Conservation (phyloP, 164 flowering plant species). For the Aristolochia californica region DNA sequence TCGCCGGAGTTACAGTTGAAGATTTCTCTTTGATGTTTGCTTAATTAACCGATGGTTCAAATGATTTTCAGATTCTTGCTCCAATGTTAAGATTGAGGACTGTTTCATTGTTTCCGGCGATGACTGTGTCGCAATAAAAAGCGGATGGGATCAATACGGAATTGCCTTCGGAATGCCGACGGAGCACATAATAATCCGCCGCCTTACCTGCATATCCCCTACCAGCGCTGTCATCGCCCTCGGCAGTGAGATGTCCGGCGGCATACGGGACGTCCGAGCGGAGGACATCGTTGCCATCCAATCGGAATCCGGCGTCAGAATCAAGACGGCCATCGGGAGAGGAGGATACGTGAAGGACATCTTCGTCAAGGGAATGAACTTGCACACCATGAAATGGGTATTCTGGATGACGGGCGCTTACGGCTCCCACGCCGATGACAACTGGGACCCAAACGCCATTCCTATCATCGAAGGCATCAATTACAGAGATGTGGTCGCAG, state of each 20-base stretch:
- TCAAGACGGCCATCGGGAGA: conserved; percentile 61
- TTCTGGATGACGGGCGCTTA: conserved; percentile 57
- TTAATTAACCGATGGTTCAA: too few species aligned
- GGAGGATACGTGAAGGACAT: conserved; percentile 64
- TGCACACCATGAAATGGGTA: conserved; percentile 64
- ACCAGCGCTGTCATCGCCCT: conserved; percentile 57
- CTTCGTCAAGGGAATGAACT: conserved; percentile 37
- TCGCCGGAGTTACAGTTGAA: too few species aligned
- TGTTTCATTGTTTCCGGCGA: conserved; percentile 75
- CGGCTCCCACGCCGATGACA: conserved; percentile 40
- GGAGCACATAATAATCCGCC: conserved; percentile 36
- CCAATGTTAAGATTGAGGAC: conserved; percentile 58
- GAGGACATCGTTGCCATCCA: conserved; percentile 50
- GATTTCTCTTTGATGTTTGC: too few species aligned
- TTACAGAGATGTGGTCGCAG: conserved; percentile 45
- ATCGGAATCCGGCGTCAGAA: conserved; percentile 58
- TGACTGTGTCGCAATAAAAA: conserved; percentile 69
- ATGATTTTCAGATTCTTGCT: conserved; percentile 76
- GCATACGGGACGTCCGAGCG: conserved; percentile 56
- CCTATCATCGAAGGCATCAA: conserved; percentile 48
- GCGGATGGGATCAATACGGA: conserved; percentile 85
- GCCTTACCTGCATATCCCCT: conserved; percentile 76
- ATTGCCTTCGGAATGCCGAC: conserved; percentile 62
- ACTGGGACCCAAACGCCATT: conserved; percentile 48
- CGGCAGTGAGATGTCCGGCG: conserved; percentile 87